Conservation (phyloP, 2,329 filamentous ascomycete species). For the Capronia americana region DNA sequence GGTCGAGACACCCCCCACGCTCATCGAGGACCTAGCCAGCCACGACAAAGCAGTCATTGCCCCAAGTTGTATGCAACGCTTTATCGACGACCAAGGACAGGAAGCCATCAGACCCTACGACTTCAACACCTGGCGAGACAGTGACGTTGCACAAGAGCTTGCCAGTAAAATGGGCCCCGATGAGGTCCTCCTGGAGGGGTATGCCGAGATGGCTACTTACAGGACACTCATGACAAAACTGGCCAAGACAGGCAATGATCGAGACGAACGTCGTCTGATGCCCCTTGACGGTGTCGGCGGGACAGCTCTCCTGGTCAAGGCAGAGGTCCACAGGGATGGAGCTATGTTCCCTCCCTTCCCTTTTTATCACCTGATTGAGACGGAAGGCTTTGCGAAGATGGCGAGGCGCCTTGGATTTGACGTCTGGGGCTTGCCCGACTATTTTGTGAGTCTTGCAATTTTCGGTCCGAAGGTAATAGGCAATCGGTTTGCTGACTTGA, state of each 20-base stretch:
- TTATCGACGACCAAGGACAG: slow-evolving; percentile 72
- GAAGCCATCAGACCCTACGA: slow-evolving; percentile 86
- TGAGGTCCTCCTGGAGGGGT: slow-evolving; percentile 92
- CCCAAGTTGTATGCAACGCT: slow-evolving; percentile 94
- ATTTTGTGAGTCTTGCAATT: slow-evolving; percentile 72
- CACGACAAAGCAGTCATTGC: slow-evolving; percentile 92
- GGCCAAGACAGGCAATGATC: slow-evolving; percentile 61
- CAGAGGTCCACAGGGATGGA: slow-evolving; percentile 93
- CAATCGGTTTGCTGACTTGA: slow-evolving; percentile 14
- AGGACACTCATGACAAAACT: slow-evolving; percentile 89
- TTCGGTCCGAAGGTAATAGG: neutral
- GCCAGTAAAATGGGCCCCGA: slow-evolving; percentile 83
- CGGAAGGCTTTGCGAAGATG: slow-evolving; percentile 98
- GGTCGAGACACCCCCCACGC: slow-evolving; percentile 78
- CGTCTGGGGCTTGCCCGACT: slow-evolving; percentile 89
- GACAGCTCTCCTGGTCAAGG: slow-evolving; percentile 90
- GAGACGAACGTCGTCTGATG: slow-evolving; percentile 68
- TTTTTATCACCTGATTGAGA: slow-evolving; percentile 97
- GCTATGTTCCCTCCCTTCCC: slow-evolving; percentile 98
- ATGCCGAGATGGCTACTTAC: slow-evolving; percentile 90
- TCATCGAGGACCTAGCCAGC: slow-evolving; percentile 89
- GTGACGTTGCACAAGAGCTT: slow-evolving; percentile 75
- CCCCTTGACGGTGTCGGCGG: slow-evolving; percentile 92
- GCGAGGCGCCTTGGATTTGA: slow-evolving; percentile 85
- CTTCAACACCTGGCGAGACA: slow-evolving; percentile 98